These are phyloP conservation scores for Plectranthus barbatus DNA, from an alignment of 257 asterid genomes.

Conservation along the genomic window DNA sequence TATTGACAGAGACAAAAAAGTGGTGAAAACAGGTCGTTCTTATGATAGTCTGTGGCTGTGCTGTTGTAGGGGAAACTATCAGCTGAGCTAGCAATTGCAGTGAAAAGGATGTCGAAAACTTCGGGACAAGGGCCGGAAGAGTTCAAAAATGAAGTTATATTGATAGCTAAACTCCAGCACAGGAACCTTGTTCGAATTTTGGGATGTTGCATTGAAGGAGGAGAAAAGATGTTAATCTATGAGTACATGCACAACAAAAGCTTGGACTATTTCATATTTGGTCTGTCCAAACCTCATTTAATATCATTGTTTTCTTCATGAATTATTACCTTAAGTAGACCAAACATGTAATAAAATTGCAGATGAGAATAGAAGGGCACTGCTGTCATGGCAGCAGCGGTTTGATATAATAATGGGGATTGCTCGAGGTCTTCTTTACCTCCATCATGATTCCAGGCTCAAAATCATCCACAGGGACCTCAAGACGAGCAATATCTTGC, in stretches of 20 bases:
- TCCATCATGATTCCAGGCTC: not conserved
- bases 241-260: not conserved
- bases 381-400: not conserved
- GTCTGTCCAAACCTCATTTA: not conserved
- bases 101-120: conserved; percentile 7
- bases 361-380: not conserved
- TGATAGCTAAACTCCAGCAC: conserved; percentile 7
- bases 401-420: conserved; percentile 11
- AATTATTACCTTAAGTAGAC: not conserved
- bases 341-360: not conserved
- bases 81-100: not conserved
- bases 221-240: not conserved
- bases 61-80: not conserved
- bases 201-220: not conserved
- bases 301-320: no score
- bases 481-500: not conserved
- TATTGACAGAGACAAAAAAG: no score
- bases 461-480: not conserved
- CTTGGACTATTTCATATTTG: not conserved
- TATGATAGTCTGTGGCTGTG: not conserved
- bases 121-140: conserved; percentile 5
- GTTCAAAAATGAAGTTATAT: not conserved
- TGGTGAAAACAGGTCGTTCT: not conserved
- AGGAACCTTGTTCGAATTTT: not conserved
- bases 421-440: conserved; percentile 5